Evolutionary conservation across 768 basidiomycete genomes (phyloP), one percentile per base, ranked within the genome.

Genomic region (Boletus sp.): DNA sequence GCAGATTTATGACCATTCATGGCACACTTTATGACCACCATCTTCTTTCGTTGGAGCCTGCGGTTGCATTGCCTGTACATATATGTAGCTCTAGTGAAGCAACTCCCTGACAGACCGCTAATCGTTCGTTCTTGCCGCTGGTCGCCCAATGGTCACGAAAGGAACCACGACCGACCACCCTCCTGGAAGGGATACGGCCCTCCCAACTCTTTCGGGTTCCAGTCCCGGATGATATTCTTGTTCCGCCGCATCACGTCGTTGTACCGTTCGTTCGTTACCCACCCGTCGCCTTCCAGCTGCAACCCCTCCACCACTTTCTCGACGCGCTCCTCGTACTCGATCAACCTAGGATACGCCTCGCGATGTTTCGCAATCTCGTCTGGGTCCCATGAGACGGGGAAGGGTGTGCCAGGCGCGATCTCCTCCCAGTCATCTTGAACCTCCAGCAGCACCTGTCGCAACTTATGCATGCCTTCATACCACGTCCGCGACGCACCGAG

Each of bases 401-500:
- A 29, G 8, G 25, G 37, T 8, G 7, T 27, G 4, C 34, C 34
- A 48, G 35, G 35, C 2, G 11, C 27, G 7, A 29, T 15, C 7
- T 21, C 10, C 23, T 29, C 35, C 35, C n/a, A 29, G 19, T 13
- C 47, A 10, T 40, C 47, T 27, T 27, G n/a, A 13, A 48, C 25
- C 8, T 37, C 27, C 27, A 49, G 15, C 3, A 49, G 8, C 14
- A 7, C 49, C 53, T 52, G 53, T n/a, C 42, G 49, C 35, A 52
- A 13, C 3, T n/a, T 14, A 38, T 55, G 23, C 50, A 45, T 39
- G 2, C 54, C 54, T 53, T 53, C 42, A 14, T 45, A 55, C 50
- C 54, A 55, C 30, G 50, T 53, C 19, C 37, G 50, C 34, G 54
- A 55, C 10, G 43, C 50, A 5, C 50, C 17, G 21, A 55, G 43